Base-by-base conservation (phyloP, 208 protist genomes). In the Wallacemonas rigidus region DNA sequence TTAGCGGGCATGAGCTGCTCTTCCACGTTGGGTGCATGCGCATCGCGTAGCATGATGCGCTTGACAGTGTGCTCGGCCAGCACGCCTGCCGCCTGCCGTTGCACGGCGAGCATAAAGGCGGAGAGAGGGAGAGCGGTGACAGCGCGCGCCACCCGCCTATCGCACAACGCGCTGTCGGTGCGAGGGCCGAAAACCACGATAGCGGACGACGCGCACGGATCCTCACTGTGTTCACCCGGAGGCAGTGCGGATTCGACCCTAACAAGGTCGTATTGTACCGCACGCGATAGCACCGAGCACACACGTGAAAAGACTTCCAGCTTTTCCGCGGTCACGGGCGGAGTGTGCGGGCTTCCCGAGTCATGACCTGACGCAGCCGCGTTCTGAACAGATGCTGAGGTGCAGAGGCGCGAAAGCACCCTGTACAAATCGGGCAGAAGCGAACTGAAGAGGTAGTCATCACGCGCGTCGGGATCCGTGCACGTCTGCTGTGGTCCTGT, bases 361-460 rank as follows among this genome's bases (percentile, higher is more conserved):
- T 26, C 26, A 26, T 26, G 26, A 26, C 26, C 26, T 26, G 26
- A 26, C 26, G 26, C 26, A 26, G 26, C 26, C 26, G 26, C 26
- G 26, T 26, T 26, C 26, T 26, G 26, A 26, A 26, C 26, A 26
- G 26, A 26, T 26, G 26, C 26, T 26, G 26, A 26, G 26, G 0
- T 26, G 38, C 56, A 62, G 56, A 62, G 5, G 3, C 35, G 35
- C 3, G 56, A n/a, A 38, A 65, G 38, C 39, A 17, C n/a, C 4
- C 4, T 45, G 43, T 65, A 65, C 60, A 65, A 35, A 12, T 53
- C 11, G 4, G 60, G 60, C 9, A 65, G 43, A 9, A 65, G 60
- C 40, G 17, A 4, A 6, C 40, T 5, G 60, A 44, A 65, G 1
- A 65, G 9, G n/a, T 50, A 65, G 41, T 4, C 60, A 26, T 65